Evolutionary conservation across 306 rosid genomes (phyloP), one percentile per base, ranked within the genome.

Genomic region (Spatholobus suberectus): DNA sequence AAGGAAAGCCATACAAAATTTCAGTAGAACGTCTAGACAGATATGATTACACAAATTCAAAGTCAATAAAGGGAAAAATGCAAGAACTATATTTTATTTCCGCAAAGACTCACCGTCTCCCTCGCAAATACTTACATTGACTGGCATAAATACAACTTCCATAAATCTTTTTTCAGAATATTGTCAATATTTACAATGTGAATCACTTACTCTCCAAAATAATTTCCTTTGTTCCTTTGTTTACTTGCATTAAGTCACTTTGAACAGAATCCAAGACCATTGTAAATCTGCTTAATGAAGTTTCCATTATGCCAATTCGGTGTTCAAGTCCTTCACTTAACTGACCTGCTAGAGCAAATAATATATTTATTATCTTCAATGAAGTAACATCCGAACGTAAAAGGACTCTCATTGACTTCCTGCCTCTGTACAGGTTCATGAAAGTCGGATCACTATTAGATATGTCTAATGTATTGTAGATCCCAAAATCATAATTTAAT

Each of bases 221-320:
- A 71, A 88, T 78, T 82, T 96, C 97, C 88, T 96, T 94, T 81
- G 89, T 90, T 78, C 97, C 99, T 86, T 86, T 94, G 90, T 85
- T 90, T 84, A 86, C 89, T 85, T 96, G 98, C 91, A 96, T 89
- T 41, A 91, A 83, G 24, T 96, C 98, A 73, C 90, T 87, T 78
- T 92, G 98, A 76, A 96, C 75, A 87, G 99, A 96, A 87, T 96
- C 99, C 95, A 96, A 83, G 81, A 92, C 88, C 94, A 94, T 94
- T 51, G 92, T 92, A 38, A 92, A 90, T 89, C 92, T 91, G 83
- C 81, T 92, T 76, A 96, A 75, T 82, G 98, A 90, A 76, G 93
- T 92, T 92, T 96, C 98, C 89, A 96, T 91, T 63, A 83, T 70
- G 88, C 93, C 92, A 82, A 96, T 86, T 71, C 97, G 92, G 84